Percentiles rank a stretch among this genome's conserved stretches.
Conservation (phyloP, 768 basidiomycete species). For the Gelatoporia subvermispora region DNA sequence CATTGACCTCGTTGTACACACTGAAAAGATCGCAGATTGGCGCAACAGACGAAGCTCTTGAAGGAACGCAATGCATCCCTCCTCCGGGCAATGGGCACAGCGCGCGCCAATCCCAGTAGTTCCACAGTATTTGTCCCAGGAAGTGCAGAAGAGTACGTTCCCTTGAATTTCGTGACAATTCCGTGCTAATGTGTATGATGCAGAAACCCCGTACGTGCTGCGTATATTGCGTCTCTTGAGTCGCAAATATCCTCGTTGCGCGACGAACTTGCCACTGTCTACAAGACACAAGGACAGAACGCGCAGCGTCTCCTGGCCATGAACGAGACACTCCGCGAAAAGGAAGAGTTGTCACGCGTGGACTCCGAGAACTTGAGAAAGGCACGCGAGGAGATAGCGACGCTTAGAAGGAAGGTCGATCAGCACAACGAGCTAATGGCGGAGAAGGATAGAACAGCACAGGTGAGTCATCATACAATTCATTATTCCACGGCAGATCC, state of each 20-base stretch:
- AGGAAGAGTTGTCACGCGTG: conserved; percentile 81
- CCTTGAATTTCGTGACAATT: background rate
- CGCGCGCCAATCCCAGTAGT: conserved; percentile 55
- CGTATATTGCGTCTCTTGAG: conserved; percentile 89
- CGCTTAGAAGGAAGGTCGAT: conserved; percentile 70
- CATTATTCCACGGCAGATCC: no score
- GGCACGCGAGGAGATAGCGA: conserved; percentile 67
- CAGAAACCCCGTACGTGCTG: conserved; percentile 81
- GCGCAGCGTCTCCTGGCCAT: conserved; percentile 88
- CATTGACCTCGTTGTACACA: conserved; percentile 16
- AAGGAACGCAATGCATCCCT: conserved; percentile 91
- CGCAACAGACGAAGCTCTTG: conserved; percentile 86
- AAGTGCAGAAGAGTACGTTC: conserved; percentile 66
- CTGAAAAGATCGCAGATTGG: conserved; percentile 78
- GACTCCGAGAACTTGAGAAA: conserved; percentile 79
- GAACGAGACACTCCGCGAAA: conserved; percentile 92
- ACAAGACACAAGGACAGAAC: conserved; percentile 95
- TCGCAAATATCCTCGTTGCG: conserved; percentile 89
- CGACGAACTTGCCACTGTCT: conserved; percentile 89
- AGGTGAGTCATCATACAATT: conserved; percentile 42
- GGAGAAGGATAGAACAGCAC: conserved; percentile 85
- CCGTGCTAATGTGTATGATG: conserved; percentile 1
- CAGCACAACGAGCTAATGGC: conserved; percentile 82
- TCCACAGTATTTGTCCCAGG: conserved; percentile 59
- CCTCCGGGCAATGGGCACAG: conserved; percentile 75